Evolutionary conservation across 257 asterid genomes (phyloP), one percentile per base, ranked within the genome.

Genomic region (Mentha longifolia): DNA sequence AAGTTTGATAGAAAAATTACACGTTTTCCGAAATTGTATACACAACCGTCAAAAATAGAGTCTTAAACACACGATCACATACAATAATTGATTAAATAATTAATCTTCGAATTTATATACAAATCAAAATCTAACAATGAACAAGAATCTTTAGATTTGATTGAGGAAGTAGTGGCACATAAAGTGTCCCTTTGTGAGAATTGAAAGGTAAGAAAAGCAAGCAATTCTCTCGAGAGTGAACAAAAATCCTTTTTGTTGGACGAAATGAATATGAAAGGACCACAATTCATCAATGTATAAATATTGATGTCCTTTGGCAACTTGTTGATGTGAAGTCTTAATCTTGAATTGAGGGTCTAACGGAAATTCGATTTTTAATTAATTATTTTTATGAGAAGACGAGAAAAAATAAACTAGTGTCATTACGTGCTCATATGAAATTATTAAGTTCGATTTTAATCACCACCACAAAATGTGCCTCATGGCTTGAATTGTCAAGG

Each of bases 251-350:
- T 50, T 66, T 60, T 39, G 49, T 57, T 57, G 47, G 52, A 62
- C 60, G 50, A 71, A 73, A 28, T 28, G 31, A 22, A 22, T 55
- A 22, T 55, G 0, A 30, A 76, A 76, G 91, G 95, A 85, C 92
- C 88, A 88, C 91, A 80, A 57, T 28, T 77, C 68, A 78, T 74
- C 73, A 37, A 58, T 47, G 13, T 3, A 25, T 64, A 41, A 45
- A 64, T 31, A 52, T 33, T 74, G 79, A 73, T 76, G 77, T 45
- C 57, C 14, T 43, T 64, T 64, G 14, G 70, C 70, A 64, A 81
- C 81, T 68, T 67, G 47, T 74, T 33, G 85, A 76, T 81, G 86
- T 70, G 73, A 25, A 57, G 89, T 85, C 86, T 37, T 74, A 76
- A 77, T 82, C 88, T 63, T 55, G 75, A 87, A 67, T 71, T 77